phyloP scores from a whole-genome alignment of 805 yeast genomes.

The Wickerhamiella parazyma region DNA sequence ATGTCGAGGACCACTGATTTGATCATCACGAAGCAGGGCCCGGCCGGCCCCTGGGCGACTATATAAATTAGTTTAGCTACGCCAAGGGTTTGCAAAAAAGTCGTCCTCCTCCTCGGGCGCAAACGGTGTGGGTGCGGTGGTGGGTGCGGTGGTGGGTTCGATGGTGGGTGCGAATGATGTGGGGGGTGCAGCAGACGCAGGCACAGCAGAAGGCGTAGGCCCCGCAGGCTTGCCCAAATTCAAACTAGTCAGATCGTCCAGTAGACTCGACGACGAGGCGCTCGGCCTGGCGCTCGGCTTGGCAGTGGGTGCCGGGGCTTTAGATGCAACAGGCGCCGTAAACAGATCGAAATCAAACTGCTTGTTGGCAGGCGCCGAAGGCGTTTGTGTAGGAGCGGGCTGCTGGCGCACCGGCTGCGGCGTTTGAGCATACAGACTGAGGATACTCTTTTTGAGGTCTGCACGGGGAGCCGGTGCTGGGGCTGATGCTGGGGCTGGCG shows the following conservation, averaged over 20 bases:
- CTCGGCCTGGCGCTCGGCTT: no score
- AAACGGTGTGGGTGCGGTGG: neutral
- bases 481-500: constrained; percentile 13
- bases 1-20: constrained; percentile 48
- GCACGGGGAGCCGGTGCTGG: constrained; percentile 37
- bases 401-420: constrained; percentile 27
- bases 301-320: no score
- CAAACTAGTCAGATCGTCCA: no score
- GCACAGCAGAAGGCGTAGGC: no score
- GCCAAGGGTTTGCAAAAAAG: constrained; percentile 28
- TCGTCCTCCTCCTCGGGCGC: constrained; percentile 24
- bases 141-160: neutral
- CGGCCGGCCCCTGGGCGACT: no score
- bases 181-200: no score
- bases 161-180: no score
- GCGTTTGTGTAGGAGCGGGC: constrained; percentile 12
- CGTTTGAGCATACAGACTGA: constrained; percentile 67
- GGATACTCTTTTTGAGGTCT: constrained; percentile 80
- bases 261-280: no score
- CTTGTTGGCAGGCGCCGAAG: constrained; percentile 1
- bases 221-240: no score
- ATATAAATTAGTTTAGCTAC: no score
- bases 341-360: constrained; percentile 8
- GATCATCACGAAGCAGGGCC: constrained; percentile 4
- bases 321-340: no score